Conservation (phyloP, 2,329 filamentous ascomycete species). For the Colletotrichum sp. region DNA sequence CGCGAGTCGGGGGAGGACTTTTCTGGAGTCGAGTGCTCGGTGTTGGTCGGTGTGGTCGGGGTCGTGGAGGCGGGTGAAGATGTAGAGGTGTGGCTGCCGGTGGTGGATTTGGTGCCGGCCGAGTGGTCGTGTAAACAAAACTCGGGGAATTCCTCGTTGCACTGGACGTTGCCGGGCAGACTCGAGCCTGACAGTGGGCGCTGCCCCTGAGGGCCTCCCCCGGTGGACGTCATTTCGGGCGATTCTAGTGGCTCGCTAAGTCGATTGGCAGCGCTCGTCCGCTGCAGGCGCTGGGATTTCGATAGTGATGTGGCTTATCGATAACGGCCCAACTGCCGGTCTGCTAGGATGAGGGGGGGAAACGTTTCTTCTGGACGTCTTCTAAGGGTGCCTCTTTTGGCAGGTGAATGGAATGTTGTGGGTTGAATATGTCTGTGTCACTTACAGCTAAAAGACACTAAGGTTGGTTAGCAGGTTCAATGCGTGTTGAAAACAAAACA, state of each 20-base stretch:
- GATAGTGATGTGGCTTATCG: constrained; percentile 10
- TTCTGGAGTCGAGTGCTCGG: constrained; percentile 23
- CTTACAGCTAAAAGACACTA: neutral
- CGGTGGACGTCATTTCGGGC: constrained; percentile 20
- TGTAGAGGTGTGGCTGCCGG: constrained; percentile 23
- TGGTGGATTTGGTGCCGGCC: constrained; percentile 20
- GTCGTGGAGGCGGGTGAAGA: constrained; percentile 30
- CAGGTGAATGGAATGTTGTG: neutral
- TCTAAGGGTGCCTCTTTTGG: neutral
- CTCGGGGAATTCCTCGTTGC: constrained; percentile 42
- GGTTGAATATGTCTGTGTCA: neutral
- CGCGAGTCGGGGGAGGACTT: constrained; percentile 26
- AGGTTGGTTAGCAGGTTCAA: neutral
- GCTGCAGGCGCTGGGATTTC: constrained; percentile 22
- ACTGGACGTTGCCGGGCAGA: constrained; percentile 41
- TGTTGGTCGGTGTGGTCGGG: constrained; percentile 29
- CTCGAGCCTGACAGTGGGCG: constrained; percentile 14
- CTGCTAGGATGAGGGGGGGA: neutral
- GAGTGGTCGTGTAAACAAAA: constrained; percentile 46
- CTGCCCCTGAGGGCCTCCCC: constrained; percentile 18
- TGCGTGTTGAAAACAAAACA: neutral
- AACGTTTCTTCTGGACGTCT: neutral
- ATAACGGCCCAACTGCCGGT: constrained; percentile 14
- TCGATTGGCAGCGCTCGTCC: constrained; percentile 13
- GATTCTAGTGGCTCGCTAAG: constrained; percentile 21